Percentiles rank a stretch among this genome's conserved stretches.
These are phyloP conservation scores for Rhizoclosmatium globosum DNA, from an alignment of 192 early-diverging fungal genomes.

Conservation along the genomic window DNA sequence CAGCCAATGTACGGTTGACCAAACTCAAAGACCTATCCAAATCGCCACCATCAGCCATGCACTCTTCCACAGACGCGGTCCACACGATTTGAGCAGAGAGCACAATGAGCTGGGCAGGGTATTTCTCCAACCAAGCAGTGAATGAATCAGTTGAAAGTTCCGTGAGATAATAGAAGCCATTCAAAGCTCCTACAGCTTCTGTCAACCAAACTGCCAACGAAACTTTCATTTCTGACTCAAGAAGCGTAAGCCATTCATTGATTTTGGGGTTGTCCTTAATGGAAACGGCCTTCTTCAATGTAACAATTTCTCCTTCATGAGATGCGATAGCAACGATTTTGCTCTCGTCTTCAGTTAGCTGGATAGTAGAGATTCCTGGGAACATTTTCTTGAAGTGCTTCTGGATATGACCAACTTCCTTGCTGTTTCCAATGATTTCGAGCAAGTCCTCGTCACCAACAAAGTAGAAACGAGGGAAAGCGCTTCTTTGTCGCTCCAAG, in stretches of 20 bases:
- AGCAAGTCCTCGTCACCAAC: slow-evolving; percentile 99
- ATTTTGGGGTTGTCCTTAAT: slow-evolving; percentile 88
- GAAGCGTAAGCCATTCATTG: slow-evolving; percentile 94
- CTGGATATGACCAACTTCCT: slow-evolving; percentile 94
- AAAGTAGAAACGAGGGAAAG: slow-evolving; percentile 99
- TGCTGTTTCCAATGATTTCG: slow-evolving; percentile 99
- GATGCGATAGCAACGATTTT: slow-evolving; percentile 86
- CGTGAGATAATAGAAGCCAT: slow-evolving; percentile 63
- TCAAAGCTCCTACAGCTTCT: slow-evolving; percentile 75
- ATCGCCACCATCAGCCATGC: slow-evolving; percentile 57
- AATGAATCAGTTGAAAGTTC: slow-evolving; percentile 64
- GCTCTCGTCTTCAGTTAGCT: slow-evolving; percentile 82
- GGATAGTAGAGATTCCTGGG: slow-evolving; percentile 88
- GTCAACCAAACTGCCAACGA: slow-evolving; percentile 82
- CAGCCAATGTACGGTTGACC: slow-evolving; percentile 77
- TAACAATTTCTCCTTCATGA: slow-evolving; percentile 90
- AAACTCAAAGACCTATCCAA: slow-evolving; percentile 66
- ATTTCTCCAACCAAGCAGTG: slow-evolving; percentile 85
- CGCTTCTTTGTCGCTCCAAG: slow-evolving; percentile 92
- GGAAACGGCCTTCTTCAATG: slow-evolving; percentile 79
- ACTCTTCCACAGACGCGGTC: slow-evolving; percentile 87
- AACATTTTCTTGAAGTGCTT: slow-evolving; percentile 99
- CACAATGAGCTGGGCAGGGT: slow-evolving; percentile 94
- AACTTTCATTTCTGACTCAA: slow-evolving; percentile 94
- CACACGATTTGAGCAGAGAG: slow-evolving; percentile 89